Evolutionary conservation across 345 rosid genomes (phyloP), one percentile per base, ranked within the genome.

Genomic region (Gossypium sturtianum): DNA sequence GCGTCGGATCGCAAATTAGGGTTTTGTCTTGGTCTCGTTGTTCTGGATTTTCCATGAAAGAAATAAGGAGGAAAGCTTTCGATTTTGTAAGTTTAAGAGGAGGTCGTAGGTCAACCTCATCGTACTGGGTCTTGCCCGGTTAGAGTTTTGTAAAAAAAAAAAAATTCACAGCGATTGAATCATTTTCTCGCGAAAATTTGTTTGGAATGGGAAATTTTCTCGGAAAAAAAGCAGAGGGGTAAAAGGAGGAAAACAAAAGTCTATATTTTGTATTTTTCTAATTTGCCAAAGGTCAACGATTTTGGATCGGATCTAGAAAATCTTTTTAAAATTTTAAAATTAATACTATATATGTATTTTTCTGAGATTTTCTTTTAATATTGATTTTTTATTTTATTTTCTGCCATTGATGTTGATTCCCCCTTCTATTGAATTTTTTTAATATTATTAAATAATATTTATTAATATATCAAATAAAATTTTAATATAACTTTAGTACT

Each of bases 11-110:
- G 23, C 19, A 9, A 29, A 51, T 69, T 27, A 69, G 72, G 72
- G 72, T 27, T 69, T 69, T 69, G 45, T 16, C 45, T 69, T 44
- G 72, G 44, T 27, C 44, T 27, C 53, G 22, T 41, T 19, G 80
- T 25, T 80, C 78, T 67, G 15, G 64, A 61, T 47, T 76, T 73
- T 87, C 93, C 93, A 89, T 89, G 72, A 71, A 66, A 79, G 80
- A 81, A 72, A 67, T 75, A 64, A 83, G 58, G 75, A 75, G 72
- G 78, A 76, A 72, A 74, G 53, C 66, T 34, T 58, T 68, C 58
- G 63, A 79, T 57, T 49, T 49, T 49, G 76, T 41, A 75, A 80
- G 65, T 66, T 83, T 76, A 79, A 74, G 73, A 74, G 44, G 58
- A 71, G 76, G 53, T 64, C 83, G 70, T 72, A 73, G 83, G 52